Conservation (phyloP, 2,329 filamentous ascomycete genomes). For the Diaporthe australafricana region DNA sequence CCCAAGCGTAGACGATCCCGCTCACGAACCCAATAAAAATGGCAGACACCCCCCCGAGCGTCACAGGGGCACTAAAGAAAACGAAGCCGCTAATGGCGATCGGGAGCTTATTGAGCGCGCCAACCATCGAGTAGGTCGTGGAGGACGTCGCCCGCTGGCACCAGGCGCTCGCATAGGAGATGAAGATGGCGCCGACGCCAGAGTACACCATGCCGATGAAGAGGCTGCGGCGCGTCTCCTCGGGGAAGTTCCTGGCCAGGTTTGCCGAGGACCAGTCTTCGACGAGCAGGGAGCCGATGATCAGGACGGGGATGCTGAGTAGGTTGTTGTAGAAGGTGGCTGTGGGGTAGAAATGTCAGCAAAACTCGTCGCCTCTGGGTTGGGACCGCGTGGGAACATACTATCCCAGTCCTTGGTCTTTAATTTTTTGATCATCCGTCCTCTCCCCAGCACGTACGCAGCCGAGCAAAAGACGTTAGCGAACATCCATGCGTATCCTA, state of each 20-base stretch:
- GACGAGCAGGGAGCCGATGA: slow-evolving; percentile 81
- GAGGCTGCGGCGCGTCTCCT: slow-evolving; percentile 81
- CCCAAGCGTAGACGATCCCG: slow-evolving; percentile 88
- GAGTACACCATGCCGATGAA: slow-evolving; percentile 93
- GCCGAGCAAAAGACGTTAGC: slow-evolving; percentile 96
- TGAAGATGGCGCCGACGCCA: slow-evolving; percentile 92
- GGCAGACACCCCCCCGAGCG: slow-evolving; percentile 89
- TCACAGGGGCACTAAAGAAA: slow-evolving; percentile 95
- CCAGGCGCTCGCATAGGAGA: slow-evolving; percentile 98
- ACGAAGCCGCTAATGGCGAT: slow-evolving; percentile 91
- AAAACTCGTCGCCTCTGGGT: slow-evolving; percentile 41
- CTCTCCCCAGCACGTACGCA: slow-evolving; percentile 89
- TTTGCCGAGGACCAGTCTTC: slow-evolving; percentile 95
- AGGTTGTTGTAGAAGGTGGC: slow-evolving; percentile 99
- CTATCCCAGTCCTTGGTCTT: slow-evolving; percentile 99
- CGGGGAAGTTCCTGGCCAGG: slow-evolving; percentile 86
- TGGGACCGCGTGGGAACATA: slow-evolving; percentile 63
- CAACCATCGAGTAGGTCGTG: slow-evolving; percentile 99
- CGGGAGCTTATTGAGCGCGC: slow-evolving; percentile 96
- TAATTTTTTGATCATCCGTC: slow-evolving; percentile 98
- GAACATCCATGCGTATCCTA: slow-evolving; percentile 97
- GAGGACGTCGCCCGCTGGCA: slow-evolving; percentile 97
- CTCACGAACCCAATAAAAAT: slow-evolving; percentile 92
- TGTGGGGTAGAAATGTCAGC: slow-evolving; percentile 55
- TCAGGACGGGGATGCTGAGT: slow-evolving; percentile 90